Conservation (phyloP, 148 eudicot genomes). For the Diospyros lotus region DNA sequence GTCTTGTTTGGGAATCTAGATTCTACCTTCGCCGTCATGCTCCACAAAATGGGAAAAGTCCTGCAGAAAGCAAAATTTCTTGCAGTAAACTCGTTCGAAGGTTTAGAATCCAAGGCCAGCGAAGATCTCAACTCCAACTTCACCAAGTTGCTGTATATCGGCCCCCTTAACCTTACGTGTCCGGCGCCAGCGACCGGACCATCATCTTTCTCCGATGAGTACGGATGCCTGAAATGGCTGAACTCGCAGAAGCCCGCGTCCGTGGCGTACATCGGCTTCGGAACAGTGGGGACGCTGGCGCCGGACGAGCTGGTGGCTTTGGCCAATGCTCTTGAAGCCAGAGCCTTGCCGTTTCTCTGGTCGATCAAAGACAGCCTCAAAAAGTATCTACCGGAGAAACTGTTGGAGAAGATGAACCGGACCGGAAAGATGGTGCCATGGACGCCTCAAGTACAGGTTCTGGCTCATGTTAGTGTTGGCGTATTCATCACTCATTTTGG, state of each 20-base stretch:
- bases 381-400: conserved; percentile 32
- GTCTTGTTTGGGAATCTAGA: conserved; percentile 27
- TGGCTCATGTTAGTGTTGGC: conserved; percentile 42
- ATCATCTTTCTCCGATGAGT: conserved; percentile 5
- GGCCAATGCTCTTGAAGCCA: conserved; percentile 45
- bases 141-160: conserved; percentile 28
- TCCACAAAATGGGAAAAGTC: conserved; percentile 33
- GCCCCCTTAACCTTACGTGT: conserved; percentile 31
- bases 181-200: conserved; percentile 6
- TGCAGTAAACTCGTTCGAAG: conserved; percentile 42
- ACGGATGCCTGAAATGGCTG: conserved; percentile 48
- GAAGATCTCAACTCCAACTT: conserved; percentile 35
- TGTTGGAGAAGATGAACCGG: conserved; percentile 23
- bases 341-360: conserved; percentile 47
- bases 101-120: conserved; percentile 29
- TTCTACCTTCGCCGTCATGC: conserved; percentile 24
- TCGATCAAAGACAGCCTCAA: conserved; percentile 32
- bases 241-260: conserved; percentile 28
- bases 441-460: conserved; percentile 62
- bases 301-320: conserved; percentile 41
- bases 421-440: conserved; percentile 58
- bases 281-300: conserved; percentile 38
- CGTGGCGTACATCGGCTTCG: conserved; percentile 55
- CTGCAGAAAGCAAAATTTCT: conserved; percentile 39
- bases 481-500: conserved; percentile 70